Percentiles rank a stretch among this genome's conserved stretches.
Evolutionary conservation across 352 stramenopile genomes (phyloP).

Genomic region (Elongisporangium undulatum): DNA sequence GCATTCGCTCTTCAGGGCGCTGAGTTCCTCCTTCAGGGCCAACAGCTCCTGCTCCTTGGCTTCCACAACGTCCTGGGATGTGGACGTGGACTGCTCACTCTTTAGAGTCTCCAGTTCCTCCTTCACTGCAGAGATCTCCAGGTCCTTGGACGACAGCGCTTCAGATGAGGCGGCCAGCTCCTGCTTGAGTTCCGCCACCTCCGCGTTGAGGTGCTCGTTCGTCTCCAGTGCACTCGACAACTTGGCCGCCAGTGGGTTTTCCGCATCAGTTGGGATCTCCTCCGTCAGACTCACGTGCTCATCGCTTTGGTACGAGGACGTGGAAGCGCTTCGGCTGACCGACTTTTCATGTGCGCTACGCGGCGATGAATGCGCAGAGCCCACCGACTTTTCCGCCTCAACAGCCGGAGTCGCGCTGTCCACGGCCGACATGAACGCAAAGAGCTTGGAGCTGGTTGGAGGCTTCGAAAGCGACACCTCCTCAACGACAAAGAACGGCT

Average conservation of each 20-base stretch:
- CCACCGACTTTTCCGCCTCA: slow-evolving; percentile 12
- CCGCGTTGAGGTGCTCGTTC: slow-evolving; percentile 31
- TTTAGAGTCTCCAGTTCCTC: slow-evolving; percentile 29
- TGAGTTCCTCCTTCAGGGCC: not conserved
- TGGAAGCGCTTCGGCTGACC: not conserved
- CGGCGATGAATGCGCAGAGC: not conserved
- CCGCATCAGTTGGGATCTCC: slow-evolving; percentile 14
- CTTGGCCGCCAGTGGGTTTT: slow-evolving; percentile 7
- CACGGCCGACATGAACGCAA: slow-evolving; percentile 48
- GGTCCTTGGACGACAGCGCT: slow-evolving; percentile 24
- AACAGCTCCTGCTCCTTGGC: not conserved
- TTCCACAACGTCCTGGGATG: not conserved
- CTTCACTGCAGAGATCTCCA: slow-evolving; percentile 28
- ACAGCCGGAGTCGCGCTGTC: slow-evolving; percentile 15
- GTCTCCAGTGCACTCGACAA: slow-evolving; percentile 28
- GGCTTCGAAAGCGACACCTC: slow-evolving; percentile 21
- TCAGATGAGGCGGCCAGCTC: slow-evolving; percentile 25
- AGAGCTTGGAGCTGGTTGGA: slow-evolving; percentile 35
- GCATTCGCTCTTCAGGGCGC: slow-evolving; percentile 2
- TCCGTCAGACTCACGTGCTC: slow-evolving; percentile 16
- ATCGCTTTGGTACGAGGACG: slow-evolving; percentile 12
- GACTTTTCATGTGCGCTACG: not conserved
- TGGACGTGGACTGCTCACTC: slow-evolving; percentile 1
- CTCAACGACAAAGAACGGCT: slow-evolving; percentile 32
- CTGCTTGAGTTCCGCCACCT: slow-evolving; percentile 32